These are phyloP conservation scores for Obelidium mucronatum DNA, from an alignment of 192 early-diverging fungal genomes.

Conservation along the genomic window DNA sequence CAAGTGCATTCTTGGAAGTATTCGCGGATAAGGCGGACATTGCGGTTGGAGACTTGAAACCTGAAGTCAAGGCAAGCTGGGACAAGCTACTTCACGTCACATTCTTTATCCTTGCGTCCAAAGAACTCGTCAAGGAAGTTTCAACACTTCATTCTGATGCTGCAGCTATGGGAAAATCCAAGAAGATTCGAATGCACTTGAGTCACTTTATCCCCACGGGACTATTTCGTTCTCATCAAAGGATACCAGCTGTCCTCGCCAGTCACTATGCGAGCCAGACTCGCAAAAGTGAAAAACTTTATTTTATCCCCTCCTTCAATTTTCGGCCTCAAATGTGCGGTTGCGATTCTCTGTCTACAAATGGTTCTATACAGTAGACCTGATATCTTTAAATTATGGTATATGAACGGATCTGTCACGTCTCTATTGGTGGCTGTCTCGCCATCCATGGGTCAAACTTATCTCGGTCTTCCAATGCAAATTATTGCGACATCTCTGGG, in stretches of 20 bases:
- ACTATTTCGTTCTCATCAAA: not conserved
- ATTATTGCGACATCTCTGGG: slow-evolving; percentile 28
- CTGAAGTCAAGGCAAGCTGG: slow-evolving; percentile 7
- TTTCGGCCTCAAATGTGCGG: slow-evolving; percentile 23
- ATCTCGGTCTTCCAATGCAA: slow-evolving; percentile 32
- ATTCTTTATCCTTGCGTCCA: slow-evolving; percentile 26
- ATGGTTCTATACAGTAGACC: slow-evolving; percentile 19
- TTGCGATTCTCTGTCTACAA: slow-evolving; percentile 3
- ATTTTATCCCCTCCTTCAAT: slow-evolving; percentile 24
- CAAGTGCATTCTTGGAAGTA: slow-evolving; percentile 3
- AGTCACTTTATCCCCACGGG: not conserved
- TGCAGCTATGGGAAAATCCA: not conserved
- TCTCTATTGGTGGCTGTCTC: slow-evolving; percentile 30
- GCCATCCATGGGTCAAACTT: slow-evolving; percentile 35
- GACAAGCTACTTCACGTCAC: slow-evolving; percentile 22
- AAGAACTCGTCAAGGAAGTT: slow-evolving; percentile 27
- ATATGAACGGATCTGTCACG: slow-evolving; percentile 13
- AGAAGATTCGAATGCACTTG: not conserved
- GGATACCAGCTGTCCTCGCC: not conserved
- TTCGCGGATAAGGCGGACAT: not conserved
- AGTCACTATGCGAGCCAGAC: not conserved
- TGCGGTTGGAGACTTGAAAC: not conserved
- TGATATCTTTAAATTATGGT: slow-evolving; percentile 32
- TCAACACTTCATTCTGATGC: not conserved
- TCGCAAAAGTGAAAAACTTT: slow-evolving; percentile 10